Conservation (phyloP, 2,329 filamentous ascomycete species). For the Diaporthe longicolla region DNA sequence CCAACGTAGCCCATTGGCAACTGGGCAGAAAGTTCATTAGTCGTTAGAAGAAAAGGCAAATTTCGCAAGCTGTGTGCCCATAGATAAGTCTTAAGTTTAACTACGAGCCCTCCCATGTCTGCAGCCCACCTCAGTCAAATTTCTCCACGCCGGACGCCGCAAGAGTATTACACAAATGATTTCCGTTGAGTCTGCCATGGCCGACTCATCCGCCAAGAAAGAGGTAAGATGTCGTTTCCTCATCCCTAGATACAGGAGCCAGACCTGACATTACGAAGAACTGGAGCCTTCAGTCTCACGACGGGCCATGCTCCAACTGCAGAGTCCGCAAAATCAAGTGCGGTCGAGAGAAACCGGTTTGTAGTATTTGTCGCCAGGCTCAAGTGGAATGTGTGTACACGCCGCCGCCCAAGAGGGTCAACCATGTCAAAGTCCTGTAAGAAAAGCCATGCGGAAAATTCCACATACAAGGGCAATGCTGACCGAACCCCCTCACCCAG, state of each 20-base stretch:
- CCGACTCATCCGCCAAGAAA: slow-evolving; percentile 17
- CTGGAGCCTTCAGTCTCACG: slow-evolving; percentile 23
- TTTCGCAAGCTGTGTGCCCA: neutral
- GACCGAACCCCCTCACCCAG: neutral
- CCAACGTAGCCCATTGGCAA: neutral
- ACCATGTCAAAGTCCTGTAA: slow-evolving; percentile 22
- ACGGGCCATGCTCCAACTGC: slow-evolving; percentile 24
- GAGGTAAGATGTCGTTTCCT: neutral
- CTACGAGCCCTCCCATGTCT: neutral
- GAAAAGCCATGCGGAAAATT: neutral
- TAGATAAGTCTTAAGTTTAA: slow-evolving; percentile 22
- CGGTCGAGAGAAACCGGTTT: slow-evolving; percentile 20
- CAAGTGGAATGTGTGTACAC: slow-evolving; percentile 19
- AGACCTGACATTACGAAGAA: slow-evolving; percentile 1
- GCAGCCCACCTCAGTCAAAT: neutral
- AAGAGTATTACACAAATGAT: neutral
- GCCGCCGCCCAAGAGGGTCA: slow-evolving; percentile 11
- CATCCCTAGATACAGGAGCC: neutral
- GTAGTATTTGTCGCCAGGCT: slow-evolving; percentile 12
- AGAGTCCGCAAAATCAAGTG: slow-evolving; percentile 19
- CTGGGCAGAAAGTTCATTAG: neutral
- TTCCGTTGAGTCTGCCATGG: neutral
- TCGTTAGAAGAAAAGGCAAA: slow-evolving; percentile 11
- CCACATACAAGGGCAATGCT: neutral
- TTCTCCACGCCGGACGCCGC: slow-evolving; percentile 14